Base-by-base conservation (phyloP, 192 early-diverging fungal species). In the Coemansia sp. region DNA sequence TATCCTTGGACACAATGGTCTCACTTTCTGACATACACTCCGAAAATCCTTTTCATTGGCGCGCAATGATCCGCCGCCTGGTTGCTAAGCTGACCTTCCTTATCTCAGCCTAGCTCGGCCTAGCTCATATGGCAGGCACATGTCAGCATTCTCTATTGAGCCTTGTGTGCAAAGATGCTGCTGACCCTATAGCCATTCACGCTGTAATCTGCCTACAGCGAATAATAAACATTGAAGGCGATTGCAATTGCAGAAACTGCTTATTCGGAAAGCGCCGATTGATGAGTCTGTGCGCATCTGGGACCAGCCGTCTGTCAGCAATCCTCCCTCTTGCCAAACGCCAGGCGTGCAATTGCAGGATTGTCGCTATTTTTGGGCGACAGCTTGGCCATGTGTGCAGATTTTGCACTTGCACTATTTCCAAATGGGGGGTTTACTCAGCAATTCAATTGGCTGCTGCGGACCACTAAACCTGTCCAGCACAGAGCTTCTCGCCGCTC, bases 311-410 rank as follows among this genome's bases (percentile, higher is more conserved):
- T 29, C 51, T 15, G 27, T 29, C 51, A 29, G 51, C 51, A 55
- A 55, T 55, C 51, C 51, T 55, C 51, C 51, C 51, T 55, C 51
- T 55, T 27, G 51, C 51, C 51, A 55, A 55, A n/a, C 51, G 27
- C 51, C 23, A 25, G 23, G 23, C 15, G 14, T n/a, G 25, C 51
- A 55, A 25, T 55, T 51, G 19, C 25, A 29, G 51, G 51, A 55
- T 55, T 27, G 12, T 29, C 51, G 27, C 51, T 29, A 55, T 55
- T 55, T 48, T 23, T 7, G 46, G 45, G 27, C 12, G 27, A 29
- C 25, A 29, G 3, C 51, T 55, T 29, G 5, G 19, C 21, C 46
- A 48, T 48, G 46, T 48, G 46, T 48, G 46, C 46, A 48, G 19
- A 21, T 9, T 17, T n/a, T 19, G 42, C 4, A 23, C 21, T 29